Base-by-base conservation (phyloP, 2,329 filamentous ascomycete genomes). In the Calonectria crousiana region DNA sequence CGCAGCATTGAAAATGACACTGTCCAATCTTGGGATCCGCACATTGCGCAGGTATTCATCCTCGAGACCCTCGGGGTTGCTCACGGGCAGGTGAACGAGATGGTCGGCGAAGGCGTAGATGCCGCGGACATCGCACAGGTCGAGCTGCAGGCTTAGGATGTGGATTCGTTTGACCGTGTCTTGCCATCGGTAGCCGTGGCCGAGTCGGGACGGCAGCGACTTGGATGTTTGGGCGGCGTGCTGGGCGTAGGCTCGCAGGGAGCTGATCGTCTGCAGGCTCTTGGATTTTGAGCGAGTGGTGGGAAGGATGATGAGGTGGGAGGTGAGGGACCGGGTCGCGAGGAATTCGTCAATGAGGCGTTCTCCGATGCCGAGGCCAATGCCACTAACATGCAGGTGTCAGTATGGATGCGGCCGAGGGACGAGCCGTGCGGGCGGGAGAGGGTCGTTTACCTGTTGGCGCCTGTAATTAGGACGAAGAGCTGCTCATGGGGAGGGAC, bases 271-370 rank as follows among this genome's bases (percentile, higher is more conserved):
- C 73, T 94, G 93, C 73, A 90, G 89, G 66, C 93, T 94, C 87
- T 98, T 98, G 75, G 88, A 86, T 53, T 88, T 83, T 80, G 93
- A 93, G 77, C 96, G 94, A 1, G 96, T 98, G 8, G 95, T 98
- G 76, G 95, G 92, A 76, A 98, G 92, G 69, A 98, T 89, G 78
- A 95, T 90, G 56, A 98, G 91, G 80, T 93, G 92, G 72, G 94
- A 90, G 36, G 89, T 88, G 64, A 91, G 87, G 36, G 93, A 91
- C 44, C 92, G 92, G 16, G 91, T 91, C 73, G 88, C 87, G 74
- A 98, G 91, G 87, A 98, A 98, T 81, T 98, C 95, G 87, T 98
- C 95, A 79, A 98, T 96, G 71, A 98, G 89, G 74, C 95, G 94
- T 81, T 94, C 92, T 83, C 94, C 94, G 78, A 95, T 95, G 70